Evolutionary conservation across 768 basidiomycete genomes (phyloP), one percentile per base, ranked within the genome.

Genomic region (Dacryopinax primogenitus): DNA sequence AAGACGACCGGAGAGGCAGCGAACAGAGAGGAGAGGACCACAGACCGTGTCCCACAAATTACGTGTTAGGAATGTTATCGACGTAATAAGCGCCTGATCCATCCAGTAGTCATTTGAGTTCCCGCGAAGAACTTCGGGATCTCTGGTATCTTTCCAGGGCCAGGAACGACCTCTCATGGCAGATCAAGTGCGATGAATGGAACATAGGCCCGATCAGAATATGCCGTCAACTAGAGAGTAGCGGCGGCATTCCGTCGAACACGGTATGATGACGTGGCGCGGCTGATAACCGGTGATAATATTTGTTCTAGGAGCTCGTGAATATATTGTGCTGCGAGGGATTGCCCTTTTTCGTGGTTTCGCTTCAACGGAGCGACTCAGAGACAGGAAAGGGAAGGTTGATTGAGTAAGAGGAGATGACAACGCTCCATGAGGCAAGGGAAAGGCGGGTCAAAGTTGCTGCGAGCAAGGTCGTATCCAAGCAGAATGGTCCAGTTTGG

Each of bases 131-230:
- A 7, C 26, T 13, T 58, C 51, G 51, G 51, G 26, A 58, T 58
- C 51, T 58, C 51, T 58, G 26, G 4, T 9, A 58, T 58, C 51
- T 23, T 26, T 13, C 51, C 23, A 28, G 23, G 30, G 4, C 21
- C 51, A 58, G 51, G 51, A 26, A 58, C 51, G 51, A 44, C 51
- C 51, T 58, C 51, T 58, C 51, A 58, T 23, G 51, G 51, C 51
- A 58, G 26, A 58, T 23, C 26, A 58, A 58, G 32, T 18, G 51
- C 26, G 15, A 28, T 58, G 51, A 30, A 15, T 21, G 30, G 51
- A 18, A 30, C 32, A 18, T 30, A 13, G 3, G 21, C 9, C 51
- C 6, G 4, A 58, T 58, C 51, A 58, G 51, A 58, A 58, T 30
- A 18, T 58, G 6, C 37, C 4, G 51, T 32, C 26, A 15, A 28